These are phyloP conservation scores for Stentor coeruleus DNA, from an alignment of 73 alveolate genomes.

Conservation along the genomic window DNA sequence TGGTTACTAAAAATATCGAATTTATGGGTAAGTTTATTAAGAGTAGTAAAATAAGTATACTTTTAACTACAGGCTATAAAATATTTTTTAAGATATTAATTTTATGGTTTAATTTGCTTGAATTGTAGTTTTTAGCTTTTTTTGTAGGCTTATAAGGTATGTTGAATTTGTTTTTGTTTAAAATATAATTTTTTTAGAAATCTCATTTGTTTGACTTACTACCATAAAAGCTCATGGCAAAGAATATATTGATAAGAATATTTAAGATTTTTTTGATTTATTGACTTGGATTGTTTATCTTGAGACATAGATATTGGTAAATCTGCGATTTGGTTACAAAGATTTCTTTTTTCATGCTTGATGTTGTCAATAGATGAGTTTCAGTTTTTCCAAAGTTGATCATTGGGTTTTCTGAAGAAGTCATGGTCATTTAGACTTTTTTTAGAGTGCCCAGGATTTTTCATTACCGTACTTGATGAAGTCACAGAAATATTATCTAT, in stretches of 20 bases:
- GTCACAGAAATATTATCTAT: neutral
- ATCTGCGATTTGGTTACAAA: neutral
- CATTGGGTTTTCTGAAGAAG: neutral
- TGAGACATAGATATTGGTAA: neutral
- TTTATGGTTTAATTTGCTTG: neutral
- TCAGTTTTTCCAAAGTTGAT: neutral
- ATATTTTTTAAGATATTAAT: neutral
- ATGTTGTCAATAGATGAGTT: neutral
- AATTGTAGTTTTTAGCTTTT: neutral
- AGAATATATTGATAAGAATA: neutral
- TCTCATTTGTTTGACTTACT: neutral
- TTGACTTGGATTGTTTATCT: neutral
- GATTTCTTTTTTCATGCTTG: neutral
- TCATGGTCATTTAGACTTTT: neutral
- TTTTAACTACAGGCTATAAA: neutral
- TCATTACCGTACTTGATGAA: neutral
- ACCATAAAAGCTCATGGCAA: neutral
- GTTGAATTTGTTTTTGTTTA: neutral
- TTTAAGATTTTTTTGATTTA: neutral
- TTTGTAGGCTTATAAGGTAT: neutral
- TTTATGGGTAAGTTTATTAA: neutral
- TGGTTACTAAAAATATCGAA: neutral
- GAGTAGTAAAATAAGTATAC: neutral
- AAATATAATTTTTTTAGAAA: too few species aligned
- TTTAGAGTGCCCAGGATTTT: neutral